Base-by-base conservation (phyloP, 106 monocot genomes). In the Platanthera guangdongensis region DNA sequence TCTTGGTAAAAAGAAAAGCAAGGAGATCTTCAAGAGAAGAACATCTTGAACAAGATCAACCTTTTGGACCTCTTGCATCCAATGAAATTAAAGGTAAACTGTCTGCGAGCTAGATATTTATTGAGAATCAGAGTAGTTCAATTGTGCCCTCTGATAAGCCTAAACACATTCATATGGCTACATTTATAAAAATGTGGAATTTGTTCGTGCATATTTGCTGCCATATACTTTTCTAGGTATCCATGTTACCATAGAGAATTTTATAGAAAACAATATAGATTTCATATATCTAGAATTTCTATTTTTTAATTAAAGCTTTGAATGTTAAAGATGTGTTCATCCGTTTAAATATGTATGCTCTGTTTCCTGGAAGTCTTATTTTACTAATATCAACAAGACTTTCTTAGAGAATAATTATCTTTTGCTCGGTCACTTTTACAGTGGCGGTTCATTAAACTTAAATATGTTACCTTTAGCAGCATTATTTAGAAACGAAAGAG, bases 1-100 rank as follows among this genome's bases (percentile, higher is more conserved):
- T 90, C 76, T 81, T 90, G 79, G 78, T 85, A 25, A 85, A 76
- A 12, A 87, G 47, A 65, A 87, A 71, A 70, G 46, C 51, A 32
- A 74, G 74, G 32, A 79, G 64, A 74, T 70, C 82, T 52, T 21
- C 76, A 25, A 32, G 49, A 4, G 72, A 71, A 76, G 83, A 87
- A 72, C 78, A 69, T 49, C 28, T 52, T 52, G 71, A 83, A 10
- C 78, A 71, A 47, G 77, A 81, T 28, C 72, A 77, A 28, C 81
- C 82, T 46, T 78, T 87, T 68, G 57, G 74, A 19, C 71, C 70
- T 16, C 52, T 83, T 71, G 77, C 78, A 67, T 69, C 71, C 70
- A 72, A 73, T 65, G 85, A 85, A 53, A 75, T 73, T 52, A 84
- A 87, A 75, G 86, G 90, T 86, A 82, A 45, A 55, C 12, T 1